A percentile compares a stretch with the other conserved stretches of the same genome.
Conservation (phyloP, 306 rosid species). For the Heteromeles arbutifolia region DNA sequence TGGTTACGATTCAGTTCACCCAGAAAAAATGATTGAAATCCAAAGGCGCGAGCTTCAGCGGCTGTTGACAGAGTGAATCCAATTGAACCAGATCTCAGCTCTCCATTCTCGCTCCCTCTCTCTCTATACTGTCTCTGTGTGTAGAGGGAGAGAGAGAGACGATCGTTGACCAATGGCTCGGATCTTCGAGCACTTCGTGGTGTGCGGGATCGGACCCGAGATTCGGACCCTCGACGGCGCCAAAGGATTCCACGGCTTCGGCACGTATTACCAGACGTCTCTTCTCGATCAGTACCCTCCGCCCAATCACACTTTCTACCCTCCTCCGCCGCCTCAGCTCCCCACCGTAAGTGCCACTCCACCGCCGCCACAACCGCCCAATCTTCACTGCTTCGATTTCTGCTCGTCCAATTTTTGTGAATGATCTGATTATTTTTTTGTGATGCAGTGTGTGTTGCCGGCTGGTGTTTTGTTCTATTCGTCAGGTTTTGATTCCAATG, state of each 20-base stretch:
- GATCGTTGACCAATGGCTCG: slow-evolving; percentile 59
- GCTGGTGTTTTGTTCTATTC: slow-evolving; percentile 78
- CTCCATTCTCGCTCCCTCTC: neutral
- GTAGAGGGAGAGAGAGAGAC: slow-evolving; percentile 16
- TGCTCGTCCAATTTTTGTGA: slow-evolving; percentile 1
- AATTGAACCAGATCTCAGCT: neutral
- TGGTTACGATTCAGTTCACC: neutral
- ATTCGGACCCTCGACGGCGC: slow-evolving; percentile 72
- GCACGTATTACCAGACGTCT: slow-evolving; percentile 56
- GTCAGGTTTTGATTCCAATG: slow-evolving; percentile 63
- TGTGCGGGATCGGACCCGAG: slow-evolving; percentile 97
- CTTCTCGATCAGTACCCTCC: slow-evolving; percentile 86
- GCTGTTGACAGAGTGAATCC: neutral
- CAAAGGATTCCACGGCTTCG: slow-evolving; percentile 82
- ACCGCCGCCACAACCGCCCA: neutral
- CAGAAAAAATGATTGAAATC: neutral
- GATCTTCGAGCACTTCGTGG: slow-evolving; percentile 93
- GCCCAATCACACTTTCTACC: slow-evolving; percentile 61
- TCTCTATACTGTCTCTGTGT: neutral
- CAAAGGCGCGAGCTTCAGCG: neutral
- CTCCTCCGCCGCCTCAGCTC: slow-evolving; percentile 99
- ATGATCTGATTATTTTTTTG: neutral
- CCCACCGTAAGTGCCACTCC: slow-evolving; percentile 51
- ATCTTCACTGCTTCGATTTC: neutral
- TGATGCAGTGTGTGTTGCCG: slow-evolving; percentile 86